Base-by-base conservation (phyloP, 306 rosid genomes). In the Notholithocarpus densiflorus region DNA sequence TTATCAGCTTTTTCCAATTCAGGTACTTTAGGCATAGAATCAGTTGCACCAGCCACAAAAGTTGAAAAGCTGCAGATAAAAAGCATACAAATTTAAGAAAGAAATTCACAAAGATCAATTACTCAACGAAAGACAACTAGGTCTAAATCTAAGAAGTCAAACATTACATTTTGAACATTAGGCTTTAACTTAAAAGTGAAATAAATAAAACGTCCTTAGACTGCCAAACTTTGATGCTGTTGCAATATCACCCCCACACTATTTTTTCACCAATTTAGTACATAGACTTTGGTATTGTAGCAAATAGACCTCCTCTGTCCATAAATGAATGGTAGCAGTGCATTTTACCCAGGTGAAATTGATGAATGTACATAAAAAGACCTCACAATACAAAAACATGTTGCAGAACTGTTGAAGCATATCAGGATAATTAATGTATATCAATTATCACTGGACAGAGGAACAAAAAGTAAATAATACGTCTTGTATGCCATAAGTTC, bases 1-100 rank as follows among this genome's bases (percentile, higher is more conserved):
- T 29, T 48, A 76, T 75, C 87, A 74, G 84, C 86, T 76, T 80
- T 83, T 56, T 65, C 84, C 14, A 88, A 79, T 56, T 78, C 88
- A 15, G 57, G 51, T 37, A 69, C 83, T 81, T 83, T 87, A 19
- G 66, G 74, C 53, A 76, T 12, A 57, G 82, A 74, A 70, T 72
- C 82, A 70, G 79, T 81, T 26, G 76, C 76, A 29, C 85, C 81
- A 53, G 75, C 51, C 34, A 74, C 77, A 75, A 52, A 71, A 48
- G 80, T 81, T 23, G 84, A 48, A 29, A 80, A 79, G 85, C 99
- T 92, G 95, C 86, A 91, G 54, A 66, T 17, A 56, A 75, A 79
- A 53, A 40, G 62, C 7, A 43, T 14, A 73, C 20, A 18, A 68
- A 68, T 34, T 68, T 21, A 68, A 68, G 51, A 9, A 32, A 18